Conservation (phyloP, 169 alveolate species). For the Eimeria tenella region DNA sequence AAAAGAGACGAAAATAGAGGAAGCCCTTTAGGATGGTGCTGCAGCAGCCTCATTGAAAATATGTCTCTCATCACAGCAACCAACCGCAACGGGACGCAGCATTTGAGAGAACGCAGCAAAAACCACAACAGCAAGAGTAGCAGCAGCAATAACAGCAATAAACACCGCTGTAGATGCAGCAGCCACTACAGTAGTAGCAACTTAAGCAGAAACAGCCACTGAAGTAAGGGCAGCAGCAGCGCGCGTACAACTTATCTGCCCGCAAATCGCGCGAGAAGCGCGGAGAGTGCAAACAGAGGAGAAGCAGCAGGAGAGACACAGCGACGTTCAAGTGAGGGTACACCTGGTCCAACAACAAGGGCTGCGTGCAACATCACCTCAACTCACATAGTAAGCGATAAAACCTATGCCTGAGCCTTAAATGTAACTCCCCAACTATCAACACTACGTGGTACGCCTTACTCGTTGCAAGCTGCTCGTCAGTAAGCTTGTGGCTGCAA, state of each 20-base stretch:
- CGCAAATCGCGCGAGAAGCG: constrained; percentile 5
- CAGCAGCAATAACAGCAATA: too few relatives aligned
- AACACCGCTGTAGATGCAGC: too few relatives aligned
- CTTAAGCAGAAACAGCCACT: too few relatives aligned
- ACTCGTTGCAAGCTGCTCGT: constrained; percentile 4
- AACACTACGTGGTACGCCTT: neutral
- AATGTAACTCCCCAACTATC: neutral
- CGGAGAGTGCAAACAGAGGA: constrained; percentile 3
- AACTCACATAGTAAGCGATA: neutral
- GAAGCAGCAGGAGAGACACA: neutral
- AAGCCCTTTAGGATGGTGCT: neutral
- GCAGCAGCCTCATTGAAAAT: neutral
- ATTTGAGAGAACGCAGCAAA: too few relatives aligned
- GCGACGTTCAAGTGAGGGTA: constrained; percentile 9
- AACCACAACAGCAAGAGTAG: too few relatives aligned
- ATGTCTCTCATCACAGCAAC: neutral
- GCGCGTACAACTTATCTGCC: neutral
- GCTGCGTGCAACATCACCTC: neutral
- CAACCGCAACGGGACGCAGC: neutral
- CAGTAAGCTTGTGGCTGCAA: neutral
- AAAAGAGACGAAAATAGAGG: neutral
- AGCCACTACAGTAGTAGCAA: too few relatives aligned
- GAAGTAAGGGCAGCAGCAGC: neutral
- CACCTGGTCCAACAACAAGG: constrained; percentile 8
- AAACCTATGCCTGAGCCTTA: neutral